Evolutionary conservation across 2,329 filamentous ascomycete species (phyloP).

Genomic region (Paraphoma chrysanthemicola): DNA sequence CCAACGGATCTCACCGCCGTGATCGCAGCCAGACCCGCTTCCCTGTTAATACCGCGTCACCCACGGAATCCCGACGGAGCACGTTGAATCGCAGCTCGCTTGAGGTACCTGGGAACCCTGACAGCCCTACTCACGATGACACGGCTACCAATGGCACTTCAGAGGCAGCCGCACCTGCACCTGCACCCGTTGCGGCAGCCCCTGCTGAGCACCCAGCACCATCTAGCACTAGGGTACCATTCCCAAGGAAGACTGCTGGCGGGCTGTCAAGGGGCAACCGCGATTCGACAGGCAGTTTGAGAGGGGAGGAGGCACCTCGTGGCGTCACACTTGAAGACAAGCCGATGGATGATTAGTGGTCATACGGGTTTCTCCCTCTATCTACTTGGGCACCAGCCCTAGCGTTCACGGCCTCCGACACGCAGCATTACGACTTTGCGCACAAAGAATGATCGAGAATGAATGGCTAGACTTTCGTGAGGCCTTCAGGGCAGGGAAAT

Average conservation of each 20-base stretch:
- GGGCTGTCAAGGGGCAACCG: constrained; percentile 44
- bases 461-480: background rate
- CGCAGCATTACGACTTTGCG: constrained; percentile 5
- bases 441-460: background rate
- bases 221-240: constrained; percentile 43
- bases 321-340: constrained; percentile 76
- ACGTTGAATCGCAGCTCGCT: constrained; percentile 70
- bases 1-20: constrained; percentile 60
- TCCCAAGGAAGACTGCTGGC: constrained; percentile 44
- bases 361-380: constrained; percentile 10
- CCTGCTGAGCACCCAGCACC: constrained; percentile 40
- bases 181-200: constrained; percentile 7
- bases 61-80: constrained; percentile 60
- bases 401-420: constrained; percentile 7
- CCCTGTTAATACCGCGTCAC: constrained; percentile 70
- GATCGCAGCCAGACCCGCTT: constrained; percentile 86
- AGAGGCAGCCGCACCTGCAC: constrained; percentile 19
- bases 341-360: constrained; percentile 75
- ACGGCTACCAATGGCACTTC: constrained; percentile 49
- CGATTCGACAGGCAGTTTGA: constrained; percentile 49
- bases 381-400: constrained; percentile 1
- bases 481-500: constrained; percentile 8
- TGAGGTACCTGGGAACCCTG: constrained; percentile 75
- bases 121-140: constrained; percentile 47
- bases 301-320: constrained; percentile 53